Base-by-base conservation (phyloP, 805 yeast species). In the Spathaspora passalidarum region DNA sequence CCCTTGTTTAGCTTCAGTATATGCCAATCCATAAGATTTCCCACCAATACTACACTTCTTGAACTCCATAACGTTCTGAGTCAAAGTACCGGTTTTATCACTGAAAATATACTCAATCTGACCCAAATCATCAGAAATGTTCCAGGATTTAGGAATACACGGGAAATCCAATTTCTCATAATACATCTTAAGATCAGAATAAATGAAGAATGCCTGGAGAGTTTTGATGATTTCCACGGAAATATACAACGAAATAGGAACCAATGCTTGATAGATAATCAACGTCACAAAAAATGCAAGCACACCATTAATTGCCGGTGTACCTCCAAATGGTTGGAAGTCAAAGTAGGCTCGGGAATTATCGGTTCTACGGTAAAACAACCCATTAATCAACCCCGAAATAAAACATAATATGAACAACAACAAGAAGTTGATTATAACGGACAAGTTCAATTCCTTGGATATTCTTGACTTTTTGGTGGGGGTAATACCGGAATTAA, bases 41-140 rank as follows among this genome's bases (percentile, higher is more conserved):
- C 88, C 86, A 45, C 77, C 79, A 48, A 87, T 75, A 4, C 89
- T 78, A 61, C 90, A 84, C 59, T 86, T 86, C 49, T 81, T 80
- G 67, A 86, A 87, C 59, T 85, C 89, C 95, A 86, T 86, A 20
- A 84, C 80, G 56, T 86, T 86, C 63, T 86, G 92, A 5, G 95
- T 86, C 56, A 86, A 69, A 0, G 95, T 86, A 32, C 95, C 95
- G 0, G 95, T 86, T 62, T 86, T 86, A 68, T 86, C 95, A 60
- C 89, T 82, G 63, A 86, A 86, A 36, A 86, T 77, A 59, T 84
- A 86, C 62, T 86, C 94, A 49, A 86, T 82, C 61, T 86, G 95
- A 16, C 95, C 95, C 51, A 86, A 72, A 62, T 86, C 95, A 64
- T 86, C 95, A 5, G 90, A 83, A 38, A 86, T 83, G 50, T 82